These are phyloP conservation scores for Botrytis aclada DNA, from an alignment of 2,329 filamentous ascomycete genomes.

Conservation along the genomic window DNA sequence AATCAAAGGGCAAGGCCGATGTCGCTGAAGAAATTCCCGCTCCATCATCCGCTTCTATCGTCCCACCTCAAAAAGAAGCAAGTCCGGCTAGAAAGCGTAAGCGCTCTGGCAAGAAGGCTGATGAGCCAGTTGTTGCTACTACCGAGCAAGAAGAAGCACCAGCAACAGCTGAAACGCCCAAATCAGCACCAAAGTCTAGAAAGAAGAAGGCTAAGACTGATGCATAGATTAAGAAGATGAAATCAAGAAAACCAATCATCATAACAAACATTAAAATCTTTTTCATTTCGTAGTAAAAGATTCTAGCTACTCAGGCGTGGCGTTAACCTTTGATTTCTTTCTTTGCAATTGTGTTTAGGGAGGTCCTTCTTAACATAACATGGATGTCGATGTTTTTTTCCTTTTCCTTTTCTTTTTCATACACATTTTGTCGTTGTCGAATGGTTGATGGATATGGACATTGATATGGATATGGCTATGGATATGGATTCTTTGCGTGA, in stretches of 20 bases:
- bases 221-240: slow-evolving; percentile 40
- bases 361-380: neutral
- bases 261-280: neutral
- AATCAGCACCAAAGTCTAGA: slow-evolving; percentile 32
- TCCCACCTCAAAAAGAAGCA: slow-evolving; percentile 30
- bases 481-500: neutral
- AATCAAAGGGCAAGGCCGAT: slow-evolving; percentile 29
- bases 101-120: slow-evolving; percentile 51
- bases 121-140: slow-evolving; percentile 23
- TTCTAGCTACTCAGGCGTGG: neutral
- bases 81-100: slow-evolving; percentile 61
- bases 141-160: slow-evolving; percentile 48
- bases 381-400: no score
- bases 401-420: neutral
- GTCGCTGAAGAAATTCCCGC: slow-evolving; percentile 36
- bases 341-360: neutral
- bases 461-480: slow-evolving; percentile 1
- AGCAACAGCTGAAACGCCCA: slow-evolving; percentile 30
- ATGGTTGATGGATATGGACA: slow-evolving; percentile 5
- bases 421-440: neutral
- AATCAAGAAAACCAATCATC: neutral
- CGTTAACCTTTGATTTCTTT: neutral
- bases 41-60: slow-evolving; percentile 27
- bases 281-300: neutral
- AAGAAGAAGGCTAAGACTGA: slow-evolving; percentile 52